Evolutionary conservation across 108 stramenopile genomes (phyloP), one percentile per base, ranked within the genome.

Genomic region (Mayamaea pseudoterrestris): DNA sequence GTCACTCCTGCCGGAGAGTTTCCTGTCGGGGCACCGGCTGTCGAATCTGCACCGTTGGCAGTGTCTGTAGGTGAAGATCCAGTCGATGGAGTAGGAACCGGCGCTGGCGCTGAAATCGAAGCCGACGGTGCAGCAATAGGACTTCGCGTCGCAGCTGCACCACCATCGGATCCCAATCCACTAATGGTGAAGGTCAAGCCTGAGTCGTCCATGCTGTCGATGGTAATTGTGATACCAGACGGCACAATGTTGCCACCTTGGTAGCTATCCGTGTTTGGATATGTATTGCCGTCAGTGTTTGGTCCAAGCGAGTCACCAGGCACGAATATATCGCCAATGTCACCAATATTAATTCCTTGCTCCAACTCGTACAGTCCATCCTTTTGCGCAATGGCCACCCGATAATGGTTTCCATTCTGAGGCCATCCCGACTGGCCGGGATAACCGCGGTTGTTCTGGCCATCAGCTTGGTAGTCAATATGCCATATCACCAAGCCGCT

Each of bases 321-420:
- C 47, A 17, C 43, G 46, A n/a, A 52, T 2, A 55, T n/a, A 54
- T 75, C 74, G 6, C 31, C 16, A 30, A 28, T 40, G 56, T 75
- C 65, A 16, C 73, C 74, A 12, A 17, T 16, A 30, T 75, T 70
- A 2, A 24, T 24, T 0, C 57, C 62, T 22, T 36, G 41, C 48
- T 75, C 74, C 9, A 75, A 45, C 44, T 75, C 61, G 45, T 64
- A 75, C 37, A 30, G 41, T 36, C 69, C 64, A 35, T 75, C 74
- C 18, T 65, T 66, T 37, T 61, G 68, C 9, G 67, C 46, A 3
- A 75, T 20, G n/a, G 74, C 68, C 6, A 75, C 63, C 9, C 41
- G 37, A 45, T 75, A 75, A 51, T 75, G 74, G 3, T 69, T 49
- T 24, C 70, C 70, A 13, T 67, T 45, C 14, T 53, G 45, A 5